Conservation (phyloP, 1,284 basidiomycete genomes). For the Coniophora puteana region DNA sequence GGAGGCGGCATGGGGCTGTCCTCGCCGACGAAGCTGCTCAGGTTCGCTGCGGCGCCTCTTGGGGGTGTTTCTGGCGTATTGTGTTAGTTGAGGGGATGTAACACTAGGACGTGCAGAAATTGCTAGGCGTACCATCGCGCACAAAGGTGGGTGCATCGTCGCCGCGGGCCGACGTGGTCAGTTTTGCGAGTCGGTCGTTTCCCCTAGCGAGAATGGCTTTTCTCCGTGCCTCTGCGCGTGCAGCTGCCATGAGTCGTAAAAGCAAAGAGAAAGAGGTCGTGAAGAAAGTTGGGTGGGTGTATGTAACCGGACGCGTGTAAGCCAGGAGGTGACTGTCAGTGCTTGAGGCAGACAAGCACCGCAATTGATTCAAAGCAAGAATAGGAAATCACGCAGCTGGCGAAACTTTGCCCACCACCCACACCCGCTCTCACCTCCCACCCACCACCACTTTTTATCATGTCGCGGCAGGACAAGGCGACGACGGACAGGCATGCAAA, state of each 20-base stretch:
- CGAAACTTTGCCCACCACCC: too few species aligned
- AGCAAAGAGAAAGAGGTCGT: background rate
- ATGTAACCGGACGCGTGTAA: too few species aligned
- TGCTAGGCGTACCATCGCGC: slow-evolving; percentile 42
- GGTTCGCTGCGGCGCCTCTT: slow-evolving; percentile 41
- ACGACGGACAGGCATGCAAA: slow-evolving; percentile 77
- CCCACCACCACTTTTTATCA: too few species aligned
- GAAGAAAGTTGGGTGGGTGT: background rate
- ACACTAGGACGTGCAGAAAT: background rate
- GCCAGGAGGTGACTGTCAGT: slow-evolving; percentile 13
- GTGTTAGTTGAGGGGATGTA: slow-evolving; percentile 6
- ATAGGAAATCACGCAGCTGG: too few species aligned
- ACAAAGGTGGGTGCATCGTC: slow-evolving; percentile 62
- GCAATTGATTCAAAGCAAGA: too few species aligned
- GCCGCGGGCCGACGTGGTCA: slow-evolving; percentile 71
- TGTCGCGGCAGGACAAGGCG: slow-evolving; percentile 79
- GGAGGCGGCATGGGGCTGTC: slow-evolving; percentile 48
- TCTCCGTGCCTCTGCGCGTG: slow-evolving; percentile 67
- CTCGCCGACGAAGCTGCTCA: slow-evolving; percentile 61
- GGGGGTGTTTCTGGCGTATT: slow-evolving; percentile 9
- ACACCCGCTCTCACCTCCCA: too few species aligned
- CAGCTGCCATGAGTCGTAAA: slow-evolving; percentile 39
- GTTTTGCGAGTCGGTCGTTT: slow-evolving; percentile 66
- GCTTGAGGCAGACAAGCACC: background rate
- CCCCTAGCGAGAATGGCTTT: slow-evolving; percentile 71